Percentiles rank a stretch among this genome's conserved stretches.
These are phyloP conservation scores for Lipomyces spencermartinsiae DNA, from an alignment of 805 yeast genomes.

Conservation along the genomic window DNA sequence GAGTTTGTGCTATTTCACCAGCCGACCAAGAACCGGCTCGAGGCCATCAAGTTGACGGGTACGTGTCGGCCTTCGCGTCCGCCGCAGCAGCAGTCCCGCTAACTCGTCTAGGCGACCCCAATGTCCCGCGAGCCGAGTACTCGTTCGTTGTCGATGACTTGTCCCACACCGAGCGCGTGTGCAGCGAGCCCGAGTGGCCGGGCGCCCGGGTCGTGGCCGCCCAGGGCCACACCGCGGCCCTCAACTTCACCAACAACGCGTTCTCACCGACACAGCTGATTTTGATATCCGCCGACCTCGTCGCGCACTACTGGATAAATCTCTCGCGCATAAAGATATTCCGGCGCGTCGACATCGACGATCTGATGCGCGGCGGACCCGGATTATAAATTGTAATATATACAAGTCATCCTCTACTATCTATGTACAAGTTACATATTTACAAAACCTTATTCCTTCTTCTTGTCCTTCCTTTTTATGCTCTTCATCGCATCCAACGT, in stretches of 20 bases:
- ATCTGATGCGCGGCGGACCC: conserved; percentile 22
- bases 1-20: conserved; percentile 41
- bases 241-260: conserved; percentile 27
- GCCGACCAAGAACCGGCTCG: conserved; percentile 38
- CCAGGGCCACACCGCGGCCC: conserved; percentile 33
- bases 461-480: background rate
- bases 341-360: conserved; percentile 28
- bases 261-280: conserved; percentile 32
- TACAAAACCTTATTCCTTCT: background rate
- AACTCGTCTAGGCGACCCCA: conserved; percentile 26
- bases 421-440: background rate
- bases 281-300: conserved; percentile 26
- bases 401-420: too few species aligned
- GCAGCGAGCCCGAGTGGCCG: conserved; percentile 33
- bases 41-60: conserved; percentile 43
- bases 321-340: conserved; percentile 20
- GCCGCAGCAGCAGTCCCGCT: too few species aligned
- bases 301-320: conserved; percentile 33
- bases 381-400: background rate
- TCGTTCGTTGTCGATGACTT: conserved; percentile 41
- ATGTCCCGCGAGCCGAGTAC: conserved; percentile 43
- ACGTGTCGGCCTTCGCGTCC: too few species aligned
- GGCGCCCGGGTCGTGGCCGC: conserved; percentile 37
- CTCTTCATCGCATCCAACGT: background rate
- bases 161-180: conserved; percentile 31